A percentile compares a stretch with the other conserved stretches of the same genome.
These are phyloP conservation scores for Lecanicillium sp. DNA, from an alignment of 2,329 filamentous ascomycete genomes.

Conservation along the genomic window DNA sequence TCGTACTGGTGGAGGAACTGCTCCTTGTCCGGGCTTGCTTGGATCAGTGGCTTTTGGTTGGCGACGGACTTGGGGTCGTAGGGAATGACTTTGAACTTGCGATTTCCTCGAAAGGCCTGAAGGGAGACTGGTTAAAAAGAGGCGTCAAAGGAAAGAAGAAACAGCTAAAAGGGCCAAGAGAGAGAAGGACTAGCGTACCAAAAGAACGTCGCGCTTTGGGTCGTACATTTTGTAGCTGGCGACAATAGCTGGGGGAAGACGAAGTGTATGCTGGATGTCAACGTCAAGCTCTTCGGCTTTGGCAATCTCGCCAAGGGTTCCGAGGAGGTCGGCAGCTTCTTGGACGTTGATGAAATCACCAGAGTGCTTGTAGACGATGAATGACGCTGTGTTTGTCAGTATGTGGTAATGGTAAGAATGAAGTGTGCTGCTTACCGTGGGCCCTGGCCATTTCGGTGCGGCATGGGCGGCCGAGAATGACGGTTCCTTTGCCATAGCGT, in stretches of 20 bases:
- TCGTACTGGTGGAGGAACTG: conserved; percentile 31
- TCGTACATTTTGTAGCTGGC: conserved; percentile 49
- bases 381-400: conserved; percentile 35
- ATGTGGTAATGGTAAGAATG: conserved; percentile 19
- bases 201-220: conserved; percentile 41
- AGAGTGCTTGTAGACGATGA: conserved; percentile 37
- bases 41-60: conserved; percentile 17
- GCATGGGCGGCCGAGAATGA: conserved; percentile 51
- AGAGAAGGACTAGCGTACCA: conserved; percentile 30
- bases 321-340: conserved; percentile 40
- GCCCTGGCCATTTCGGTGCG: conserved; percentile 56
- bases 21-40: conserved; percentile 4
- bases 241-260: conserved; percentile 34
- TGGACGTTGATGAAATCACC: conserved; percentile 31
- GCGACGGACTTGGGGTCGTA: conserved; percentile 24
- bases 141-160: neutral
- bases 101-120: conserved; percentile 25
- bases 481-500: conserved; percentile 37
- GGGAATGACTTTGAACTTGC: conserved; percentile 17
- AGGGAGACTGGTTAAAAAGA: conserved; percentile 14
- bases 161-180: neutral
- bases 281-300: conserved; percentile 32
- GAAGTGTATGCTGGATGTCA: conserved; percentile 27
- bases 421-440: conserved; percentile 39
- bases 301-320: conserved; percentile 37